Conservation (phyloP, 495 filamentous ascomycete genomes). For the Aspergillus coremiiformis region DNA sequence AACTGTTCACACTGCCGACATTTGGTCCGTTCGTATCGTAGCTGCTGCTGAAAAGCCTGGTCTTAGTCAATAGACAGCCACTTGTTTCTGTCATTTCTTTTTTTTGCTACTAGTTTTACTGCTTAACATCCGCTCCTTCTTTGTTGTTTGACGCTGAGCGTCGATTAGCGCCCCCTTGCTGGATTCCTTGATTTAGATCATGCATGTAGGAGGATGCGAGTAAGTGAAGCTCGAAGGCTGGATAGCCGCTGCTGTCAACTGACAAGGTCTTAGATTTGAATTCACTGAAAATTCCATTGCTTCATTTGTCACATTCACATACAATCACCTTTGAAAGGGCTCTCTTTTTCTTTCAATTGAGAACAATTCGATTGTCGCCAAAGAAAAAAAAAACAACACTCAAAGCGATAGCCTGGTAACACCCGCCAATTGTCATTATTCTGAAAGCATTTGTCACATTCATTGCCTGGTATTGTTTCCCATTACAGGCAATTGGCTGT, state of each 20-base stretch:
- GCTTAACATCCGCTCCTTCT: slow-evolving; percentile 4
- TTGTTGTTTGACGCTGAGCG: slow-evolving; percentile 10
- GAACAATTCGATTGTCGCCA: not conserved
- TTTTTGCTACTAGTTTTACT: not conserved
- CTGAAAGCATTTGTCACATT: not conserved
- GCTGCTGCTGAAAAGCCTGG: not conserved
- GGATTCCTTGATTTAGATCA: slow-evolving; percentile 6
- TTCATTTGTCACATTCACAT: not conserved
- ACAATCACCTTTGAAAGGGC: not conserved
- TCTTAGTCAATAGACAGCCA: slow-evolving; percentile 4
- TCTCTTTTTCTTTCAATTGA: not conserved
- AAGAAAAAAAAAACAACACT: not conserved
- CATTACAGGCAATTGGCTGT: not conserved
- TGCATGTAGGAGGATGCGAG: slow-evolving; percentile 11
- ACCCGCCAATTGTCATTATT: not conserved
- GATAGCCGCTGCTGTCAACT: not conserved
- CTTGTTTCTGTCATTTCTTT: not conserved
- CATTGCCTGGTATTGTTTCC: not conserved
- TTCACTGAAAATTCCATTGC: not conserved
- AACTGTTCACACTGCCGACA: slow-evolving; percentile 1
- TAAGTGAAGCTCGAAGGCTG: slow-evolving; percentile 9
- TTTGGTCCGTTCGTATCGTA: not conserved
- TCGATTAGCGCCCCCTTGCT: slow-evolving; percentile 12
- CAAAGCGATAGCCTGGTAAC: not conserved
- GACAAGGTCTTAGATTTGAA: not conserved